Evolutionary conservation across 2,329 filamentous ascomycete genomes (phyloP).

Genomic region (Chrysosporium keratinophilum): DNA sequence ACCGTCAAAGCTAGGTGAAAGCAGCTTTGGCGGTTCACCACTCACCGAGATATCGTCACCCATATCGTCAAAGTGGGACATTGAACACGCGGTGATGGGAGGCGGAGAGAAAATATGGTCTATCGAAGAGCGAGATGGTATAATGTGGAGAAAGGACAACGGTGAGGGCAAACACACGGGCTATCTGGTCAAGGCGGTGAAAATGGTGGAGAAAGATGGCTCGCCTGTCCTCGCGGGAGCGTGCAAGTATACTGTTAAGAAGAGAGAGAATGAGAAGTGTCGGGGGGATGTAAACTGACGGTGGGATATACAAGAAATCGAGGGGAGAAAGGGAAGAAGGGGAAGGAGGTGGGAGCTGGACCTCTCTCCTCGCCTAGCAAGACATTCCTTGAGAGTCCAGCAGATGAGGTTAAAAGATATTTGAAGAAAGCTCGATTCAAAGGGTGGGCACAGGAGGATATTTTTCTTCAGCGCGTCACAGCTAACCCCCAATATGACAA

Average conservation of each 20-base stretch:
- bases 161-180: not conserved
- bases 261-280: slow-evolving; percentile 1
- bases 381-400: not conserved
- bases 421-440: not conserved
- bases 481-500: slow-evolving; percentile 16
- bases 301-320: not conserved
- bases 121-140: not conserved
- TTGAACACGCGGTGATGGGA: not conserved
- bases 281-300: slow-evolving; percentile 3
- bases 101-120: not conserved
- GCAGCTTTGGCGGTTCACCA: not conserved
- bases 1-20: slow-evolving; percentile 2
- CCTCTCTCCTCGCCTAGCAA: not conserved
- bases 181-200: not conserved
- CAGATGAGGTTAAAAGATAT: not conserved
- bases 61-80: slow-evolving; percentile 1
- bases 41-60: not conserved
- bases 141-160: not conserved
- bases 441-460: not conserved
- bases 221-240: not conserved
- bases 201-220: not conserved
- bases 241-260: not conserved
- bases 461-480: not conserved
- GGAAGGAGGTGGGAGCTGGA: slow-evolving; percentile 3
- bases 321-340: not conserved